These are phyloP conservation scores for Hymenoscyphus infarciens DNA, from an alignment of 2,329 filamentous ascomycete genomes.

Conservation along the genomic window DNA sequence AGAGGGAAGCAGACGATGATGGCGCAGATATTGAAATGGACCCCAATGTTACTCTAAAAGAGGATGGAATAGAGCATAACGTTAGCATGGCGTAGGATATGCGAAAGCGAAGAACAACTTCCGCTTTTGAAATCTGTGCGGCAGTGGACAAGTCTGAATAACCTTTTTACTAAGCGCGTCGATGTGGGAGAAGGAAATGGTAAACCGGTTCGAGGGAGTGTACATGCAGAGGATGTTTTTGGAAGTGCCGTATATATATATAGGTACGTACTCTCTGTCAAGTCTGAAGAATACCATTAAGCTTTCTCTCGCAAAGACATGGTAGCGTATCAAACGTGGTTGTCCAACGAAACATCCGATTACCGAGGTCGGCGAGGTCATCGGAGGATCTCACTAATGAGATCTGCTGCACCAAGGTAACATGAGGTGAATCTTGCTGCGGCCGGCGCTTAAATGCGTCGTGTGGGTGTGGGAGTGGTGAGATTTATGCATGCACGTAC, in stretches of 20 bases:
- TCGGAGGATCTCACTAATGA: no score
- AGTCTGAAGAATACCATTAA: no score
- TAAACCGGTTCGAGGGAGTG: no score
- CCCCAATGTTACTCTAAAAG: background rate
- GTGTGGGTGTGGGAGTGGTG: background rate
- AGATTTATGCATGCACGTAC: background rate
- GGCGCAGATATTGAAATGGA: background rate
- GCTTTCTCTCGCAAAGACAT: no score
- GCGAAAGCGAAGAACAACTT: background rate
- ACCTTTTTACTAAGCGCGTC: no score
- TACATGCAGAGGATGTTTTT: no score
- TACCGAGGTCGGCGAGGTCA: background rate
- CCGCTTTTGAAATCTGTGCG: no score
- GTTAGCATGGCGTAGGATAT: background rate
- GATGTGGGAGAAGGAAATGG: no score
- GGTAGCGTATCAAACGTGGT: no score
- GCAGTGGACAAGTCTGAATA: no score
- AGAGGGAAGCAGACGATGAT: background rate
- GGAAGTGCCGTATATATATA: no score
- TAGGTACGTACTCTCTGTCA: no score
- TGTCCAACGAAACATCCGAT: background rate
- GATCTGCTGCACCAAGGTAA: background rate
- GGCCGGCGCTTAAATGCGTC: background rate
- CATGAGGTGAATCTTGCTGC: background rate
- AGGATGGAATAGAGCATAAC: background rate